Conservation (phyloP, 2,329 filamentous ascomycete species). For the Lachnellula hyalina region DNA sequence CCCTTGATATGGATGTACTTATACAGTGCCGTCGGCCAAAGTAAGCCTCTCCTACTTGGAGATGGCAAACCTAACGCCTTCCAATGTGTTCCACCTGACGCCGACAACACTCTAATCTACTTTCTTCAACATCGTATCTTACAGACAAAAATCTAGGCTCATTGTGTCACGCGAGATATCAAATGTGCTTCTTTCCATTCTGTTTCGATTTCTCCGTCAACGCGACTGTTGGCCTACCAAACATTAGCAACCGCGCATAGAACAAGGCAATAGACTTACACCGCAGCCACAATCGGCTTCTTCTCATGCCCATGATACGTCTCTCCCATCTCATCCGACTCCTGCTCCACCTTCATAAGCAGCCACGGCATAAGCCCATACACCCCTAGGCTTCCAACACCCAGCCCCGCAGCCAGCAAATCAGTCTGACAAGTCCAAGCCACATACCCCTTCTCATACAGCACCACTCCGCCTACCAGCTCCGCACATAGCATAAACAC, state of each 20-base stretch:
- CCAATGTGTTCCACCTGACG: no score
- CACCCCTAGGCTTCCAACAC: constrained; percentile 8
- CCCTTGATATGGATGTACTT: no score
- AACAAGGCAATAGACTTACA: constrained; percentile 13
- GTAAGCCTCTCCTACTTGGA: no score
- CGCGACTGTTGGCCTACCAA: neutral
- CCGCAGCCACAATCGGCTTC: constrained; percentile 13
- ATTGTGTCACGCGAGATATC: no score
- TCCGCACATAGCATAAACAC: constrained; percentile 23
- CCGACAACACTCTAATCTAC: no score
- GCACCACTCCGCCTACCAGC: constrained; percentile 11
- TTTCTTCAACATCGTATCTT: no score
- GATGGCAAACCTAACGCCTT: no score
- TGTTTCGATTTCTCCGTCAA: neutral
- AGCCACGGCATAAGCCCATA: constrained; percentile 26
- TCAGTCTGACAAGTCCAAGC: constrained; percentile 19
- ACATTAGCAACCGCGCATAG: neutral
- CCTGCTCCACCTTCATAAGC: constrained; percentile 28
- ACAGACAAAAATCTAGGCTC: no score
- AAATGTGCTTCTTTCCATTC: neutral
- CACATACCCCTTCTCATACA: constrained; percentile 21
- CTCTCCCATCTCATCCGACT: constrained; percentile 28
- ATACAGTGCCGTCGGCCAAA: no score
- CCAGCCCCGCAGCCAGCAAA: constrained; percentile 7
- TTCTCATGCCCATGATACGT: constrained; percentile 24